phyloP scores from a whole-genome alignment of 2,329 filamentous ascomycete species.

The Aureobasidium sp. region DNA sequence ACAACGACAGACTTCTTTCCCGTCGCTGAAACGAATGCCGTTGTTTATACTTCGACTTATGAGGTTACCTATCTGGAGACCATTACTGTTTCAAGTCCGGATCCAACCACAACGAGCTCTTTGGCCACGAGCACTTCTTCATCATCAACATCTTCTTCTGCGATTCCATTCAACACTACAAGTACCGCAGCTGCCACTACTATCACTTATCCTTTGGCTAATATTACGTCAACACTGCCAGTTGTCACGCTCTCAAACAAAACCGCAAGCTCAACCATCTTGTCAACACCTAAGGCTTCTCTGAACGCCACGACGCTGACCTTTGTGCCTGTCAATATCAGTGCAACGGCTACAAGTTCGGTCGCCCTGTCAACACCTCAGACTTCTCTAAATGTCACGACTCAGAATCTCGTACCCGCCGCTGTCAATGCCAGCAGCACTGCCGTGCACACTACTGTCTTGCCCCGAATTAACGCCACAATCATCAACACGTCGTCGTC shows the following conservation, averaged over 20 bases:
- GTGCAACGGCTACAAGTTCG: too few relatives aligned
- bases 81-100: background rate
- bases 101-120: background rate
- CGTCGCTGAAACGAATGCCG: background rate
- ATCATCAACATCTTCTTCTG: background rate
- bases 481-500: background rate
- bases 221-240: background rate
- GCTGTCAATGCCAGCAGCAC: background rate
- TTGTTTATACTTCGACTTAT: background rate
- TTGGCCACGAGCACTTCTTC: background rate
- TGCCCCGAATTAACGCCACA: background rate
- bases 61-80: background rate
- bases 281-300: background rate
- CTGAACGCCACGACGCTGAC: background rate
- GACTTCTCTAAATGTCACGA: too few relatives aligned
- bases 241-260: background rate
- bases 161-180: background rate
- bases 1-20: background rate
- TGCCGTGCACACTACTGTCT: background rate
- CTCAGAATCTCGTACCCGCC: too few relatives aligned
- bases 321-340: background rate
- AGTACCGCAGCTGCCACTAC: background rate
- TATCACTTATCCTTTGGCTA: background rate
- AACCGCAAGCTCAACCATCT: background rate
- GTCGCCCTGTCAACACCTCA: too few relatives aligned